A percentile compares a stretch with the other conserved stretches of the same genome.
phyloP scores from a whole-genome alignment of 805 yeast species.

The Teunomyces stri region DNA sequence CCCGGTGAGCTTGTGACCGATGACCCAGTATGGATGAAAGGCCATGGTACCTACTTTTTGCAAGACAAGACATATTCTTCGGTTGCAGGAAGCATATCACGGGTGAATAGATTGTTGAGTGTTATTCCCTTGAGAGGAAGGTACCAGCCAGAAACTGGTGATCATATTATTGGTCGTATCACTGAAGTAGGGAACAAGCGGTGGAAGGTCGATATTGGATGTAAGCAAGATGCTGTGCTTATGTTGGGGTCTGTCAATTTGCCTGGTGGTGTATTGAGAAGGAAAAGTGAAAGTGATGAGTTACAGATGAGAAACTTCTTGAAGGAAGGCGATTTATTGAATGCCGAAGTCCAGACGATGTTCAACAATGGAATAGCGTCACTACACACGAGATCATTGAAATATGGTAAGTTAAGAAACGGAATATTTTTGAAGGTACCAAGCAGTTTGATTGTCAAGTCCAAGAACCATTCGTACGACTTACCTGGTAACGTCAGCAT shows the following conservation, averaged over 20 bases:
- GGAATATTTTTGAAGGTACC: slow-evolving; percentile 85
- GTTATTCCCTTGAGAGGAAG: slow-evolving; percentile 85
- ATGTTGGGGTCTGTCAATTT: slow-evolving; percentile 94
- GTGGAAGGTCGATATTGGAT: slow-evolving; percentile 97
- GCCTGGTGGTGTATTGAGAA: slow-evolving; percentile 94
- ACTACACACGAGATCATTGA: slow-evolving; percentile 89
- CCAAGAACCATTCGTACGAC: slow-evolving; percentile 82
- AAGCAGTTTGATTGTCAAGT: slow-evolving; percentile 73
- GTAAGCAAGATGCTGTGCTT: slow-evolving; percentile 86
- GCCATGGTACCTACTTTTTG: slow-evolving; percentile 90
- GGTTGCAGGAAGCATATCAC: slow-evolving; percentile 85
- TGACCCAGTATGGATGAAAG: slow-evolving; percentile 97
- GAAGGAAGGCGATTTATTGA: slow-evolving; percentile 93
- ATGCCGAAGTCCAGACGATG: slow-evolving; percentile 92
- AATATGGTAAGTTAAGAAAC: slow-evolving; percentile 92
- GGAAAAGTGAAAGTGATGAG: slow-evolving; percentile 94
- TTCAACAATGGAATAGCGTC: slow-evolving; percentile 91
- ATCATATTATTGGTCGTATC: slow-evolving; percentile 90
- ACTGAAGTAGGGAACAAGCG: slow-evolving; percentile 91
- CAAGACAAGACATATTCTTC: slow-evolving; percentile 79
- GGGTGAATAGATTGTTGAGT: slow-evolving; percentile 82
- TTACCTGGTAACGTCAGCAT: slow-evolving; percentile 93
- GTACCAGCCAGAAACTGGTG: slow-evolving; percentile 93
- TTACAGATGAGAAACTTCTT: slow-evolving; percentile 90
- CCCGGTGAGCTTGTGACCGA: slow-evolving; percentile 97